A percentile compares a stretch with the other conserved stretches of the same genome.
Evolutionary conservation across 306 rosid genomes (phyloP).

Genomic region (Cucurbita pepo): DNA sequence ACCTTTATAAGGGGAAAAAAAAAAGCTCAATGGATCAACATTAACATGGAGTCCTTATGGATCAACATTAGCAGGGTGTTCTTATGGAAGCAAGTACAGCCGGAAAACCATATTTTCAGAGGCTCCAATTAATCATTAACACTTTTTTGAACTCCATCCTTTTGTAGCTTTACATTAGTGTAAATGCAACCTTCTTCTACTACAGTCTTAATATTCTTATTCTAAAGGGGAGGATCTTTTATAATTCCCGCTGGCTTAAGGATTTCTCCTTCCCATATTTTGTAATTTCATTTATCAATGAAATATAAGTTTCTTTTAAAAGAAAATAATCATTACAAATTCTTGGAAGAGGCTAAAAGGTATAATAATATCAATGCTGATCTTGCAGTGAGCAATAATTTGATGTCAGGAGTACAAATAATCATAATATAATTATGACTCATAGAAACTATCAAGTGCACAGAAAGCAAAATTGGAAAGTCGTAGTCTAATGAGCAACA

Average conservation of each 20-base stretch:
- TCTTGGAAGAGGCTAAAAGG: neutral
- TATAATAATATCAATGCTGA: neutral
- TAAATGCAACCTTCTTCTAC: neutral
- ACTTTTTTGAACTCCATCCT: neutral
- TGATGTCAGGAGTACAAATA: neutral
- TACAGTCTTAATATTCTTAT: neutral
- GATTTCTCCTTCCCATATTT: neutral
- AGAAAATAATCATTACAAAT: neutral
- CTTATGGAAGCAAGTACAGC: neutral
- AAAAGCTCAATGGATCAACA: neutral
- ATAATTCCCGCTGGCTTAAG: neutral
- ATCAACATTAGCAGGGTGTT: neutral
- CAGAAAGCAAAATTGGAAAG: neutral
- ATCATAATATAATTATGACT: neutral
- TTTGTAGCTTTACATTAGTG: neutral
- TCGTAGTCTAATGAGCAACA: neutral
- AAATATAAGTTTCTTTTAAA: neutral
- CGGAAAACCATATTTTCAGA: neutral
- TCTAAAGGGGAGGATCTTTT: neutral
- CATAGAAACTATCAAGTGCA: neutral
- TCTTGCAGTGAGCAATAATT: neutral
- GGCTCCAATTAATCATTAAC: neutral
- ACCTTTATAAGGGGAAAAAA: neutral
- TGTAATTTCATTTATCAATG: neutral
- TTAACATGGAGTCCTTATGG: neutral